phyloP scores from a whole-genome alignment of 163 green algal genomes.

The Chlorella variabilis region DNA sequence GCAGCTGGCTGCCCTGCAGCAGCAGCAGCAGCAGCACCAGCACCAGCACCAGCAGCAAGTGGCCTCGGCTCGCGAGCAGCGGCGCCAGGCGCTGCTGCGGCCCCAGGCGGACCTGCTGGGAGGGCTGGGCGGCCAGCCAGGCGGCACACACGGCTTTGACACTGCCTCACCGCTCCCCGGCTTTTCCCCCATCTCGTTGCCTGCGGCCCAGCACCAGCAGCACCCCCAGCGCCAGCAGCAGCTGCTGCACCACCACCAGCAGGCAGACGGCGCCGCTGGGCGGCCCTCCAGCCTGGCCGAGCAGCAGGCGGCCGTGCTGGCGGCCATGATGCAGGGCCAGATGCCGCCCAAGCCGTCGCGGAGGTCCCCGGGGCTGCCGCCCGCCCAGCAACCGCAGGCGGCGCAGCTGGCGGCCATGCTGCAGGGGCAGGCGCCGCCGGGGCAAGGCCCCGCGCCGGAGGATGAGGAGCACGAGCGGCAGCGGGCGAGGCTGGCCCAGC shows the following conservation, averaged over 20 bases:
- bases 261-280: neutral
- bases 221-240: neutral
- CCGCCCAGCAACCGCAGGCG: neutral
- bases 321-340: constrained; percentile 9
- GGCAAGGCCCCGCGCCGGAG: too few relatives aligned
- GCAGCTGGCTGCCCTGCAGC: neutral
- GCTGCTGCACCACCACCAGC: neutral
- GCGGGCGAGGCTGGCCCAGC: neutral
- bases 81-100: neutral
- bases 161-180: neutral
- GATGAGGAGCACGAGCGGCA: constrained; percentile 9
- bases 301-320: constrained; percentile 25
- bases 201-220: neutral
- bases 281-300: neutral
- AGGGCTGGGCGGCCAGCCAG: neutral
- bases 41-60: neutral
- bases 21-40: neutral
- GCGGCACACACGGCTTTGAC: neutral
- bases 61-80: neutral
- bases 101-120: neutral
- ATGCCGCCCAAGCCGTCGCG: neutral
- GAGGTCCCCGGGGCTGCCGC: neutral
- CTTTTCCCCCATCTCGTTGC: neutral
- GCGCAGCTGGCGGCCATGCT: neutral
- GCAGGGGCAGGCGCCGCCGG: neutral